Evolutionary conservation across 768 basidiomycete genomes (phyloP).

Genomic region (Russula virescens): DNA sequence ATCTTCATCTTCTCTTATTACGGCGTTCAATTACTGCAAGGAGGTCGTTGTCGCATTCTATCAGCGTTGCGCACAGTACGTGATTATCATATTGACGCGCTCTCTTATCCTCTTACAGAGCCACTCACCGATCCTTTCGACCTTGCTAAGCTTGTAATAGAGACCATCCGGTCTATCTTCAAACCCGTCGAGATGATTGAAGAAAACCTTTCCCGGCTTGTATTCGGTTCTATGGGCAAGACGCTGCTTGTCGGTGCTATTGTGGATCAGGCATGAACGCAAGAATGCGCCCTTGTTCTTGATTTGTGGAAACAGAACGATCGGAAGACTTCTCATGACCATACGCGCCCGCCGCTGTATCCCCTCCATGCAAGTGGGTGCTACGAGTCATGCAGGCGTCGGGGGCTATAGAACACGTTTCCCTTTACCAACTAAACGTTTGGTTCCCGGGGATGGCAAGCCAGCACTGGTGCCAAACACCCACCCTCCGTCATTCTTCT

Average conservation of each 20-base stretch:
- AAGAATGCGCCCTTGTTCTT: constrained; percentile 49
- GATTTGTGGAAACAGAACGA: constrained; percentile 42
- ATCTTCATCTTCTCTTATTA: constrained; percentile 60
- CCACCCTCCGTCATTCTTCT: constrained; percentile 64
- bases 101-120: constrained; percentile 36
- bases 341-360: constrained; percentile 17
- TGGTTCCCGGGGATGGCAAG: constrained; percentile 5
- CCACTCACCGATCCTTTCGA: constrained; percentile 25
- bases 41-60: constrained; percentile 49
- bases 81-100: constrained; percentile 46
- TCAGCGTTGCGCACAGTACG: constrained; percentile 61
- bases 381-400: constrained; percentile 43
- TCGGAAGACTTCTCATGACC: constrained; percentile 18
- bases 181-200: constrained; percentile 58
- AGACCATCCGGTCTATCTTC: constrained; percentile 44
- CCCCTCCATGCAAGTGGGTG: constrained; percentile 38
- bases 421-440: constrained; percentile 22
- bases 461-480: constrained; percentile 32
- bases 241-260: constrained; percentile 47
- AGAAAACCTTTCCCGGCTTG: constrained; percentile 57
- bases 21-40: constrained; percentile 48
- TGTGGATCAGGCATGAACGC: too few relatives aligned
- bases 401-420: constrained; percentile 38
- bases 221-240: constrained; percentile 64
- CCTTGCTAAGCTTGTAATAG: constrained; percentile 45